Conservation (phyloP, 192 early-diverging fungal genomes). For the Entophlyctis luteolus region DNA sequence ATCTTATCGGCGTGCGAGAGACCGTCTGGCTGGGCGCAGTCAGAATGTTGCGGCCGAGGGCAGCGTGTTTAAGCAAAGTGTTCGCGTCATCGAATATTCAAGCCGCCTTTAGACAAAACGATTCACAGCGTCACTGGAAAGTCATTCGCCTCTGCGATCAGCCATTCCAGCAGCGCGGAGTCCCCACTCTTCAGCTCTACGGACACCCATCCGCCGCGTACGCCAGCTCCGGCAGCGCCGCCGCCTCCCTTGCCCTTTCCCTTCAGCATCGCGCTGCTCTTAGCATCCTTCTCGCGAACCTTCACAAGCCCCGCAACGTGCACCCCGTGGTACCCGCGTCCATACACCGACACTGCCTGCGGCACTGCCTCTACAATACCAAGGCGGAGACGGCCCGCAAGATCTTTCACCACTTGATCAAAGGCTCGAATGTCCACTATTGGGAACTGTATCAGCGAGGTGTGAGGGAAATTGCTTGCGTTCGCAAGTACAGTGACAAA, state of each 20-base stretch:
- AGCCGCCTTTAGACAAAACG: not conserved
- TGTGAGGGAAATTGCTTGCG: constrained; percentile 16
- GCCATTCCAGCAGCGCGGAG: constrained; percentile 15
- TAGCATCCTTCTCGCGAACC: constrained; percentile 8
- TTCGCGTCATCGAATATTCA: too few species aligned
- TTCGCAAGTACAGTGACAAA: constrained; percentile 24
- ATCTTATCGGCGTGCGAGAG: too few species aligned
- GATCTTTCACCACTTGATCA: not conserved
- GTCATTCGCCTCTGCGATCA: constrained; percentile 27
- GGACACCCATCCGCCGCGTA: not conserved
- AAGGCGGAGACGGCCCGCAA: constrained; percentile 9
- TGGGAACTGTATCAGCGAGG: constrained; percentile 26
- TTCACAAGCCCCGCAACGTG: constrained; percentile 37
- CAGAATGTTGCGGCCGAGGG: too few species aligned
- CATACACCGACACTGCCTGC: constrained; percentile 29
- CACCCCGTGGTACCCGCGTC: not conserved
- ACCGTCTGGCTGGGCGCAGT: too few species aligned
- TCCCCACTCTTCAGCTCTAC: constrained; percentile 30
- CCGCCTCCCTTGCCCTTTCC: not conserved
- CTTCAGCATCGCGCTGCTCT: constrained; percentile 7
- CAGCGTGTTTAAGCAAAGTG: too few species aligned
- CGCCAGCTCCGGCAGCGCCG: not conserved
- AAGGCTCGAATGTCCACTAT: not conserved
- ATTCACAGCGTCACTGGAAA: constrained; percentile 11
- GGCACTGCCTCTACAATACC: constrained; percentile 20